phyloP scores from a whole-genome alignment of 768 basidiomycete genomes.

The Auriscalpium vulgare region DNA sequence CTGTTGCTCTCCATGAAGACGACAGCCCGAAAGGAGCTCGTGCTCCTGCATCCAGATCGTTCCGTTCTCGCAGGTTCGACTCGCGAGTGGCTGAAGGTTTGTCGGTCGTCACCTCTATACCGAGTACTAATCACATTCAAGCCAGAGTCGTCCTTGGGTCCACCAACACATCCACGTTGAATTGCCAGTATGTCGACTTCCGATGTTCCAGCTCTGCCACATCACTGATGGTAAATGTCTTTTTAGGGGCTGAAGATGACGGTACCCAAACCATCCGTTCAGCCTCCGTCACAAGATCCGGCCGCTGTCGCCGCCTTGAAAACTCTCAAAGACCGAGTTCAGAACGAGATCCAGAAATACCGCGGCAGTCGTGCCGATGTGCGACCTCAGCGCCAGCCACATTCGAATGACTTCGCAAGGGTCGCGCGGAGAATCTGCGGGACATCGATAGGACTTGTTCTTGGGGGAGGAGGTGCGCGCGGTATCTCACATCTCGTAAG shows the following conservation, averaged over 20 bases:
- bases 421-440: conserved; percentile 89
- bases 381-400: conserved; percentile 69
- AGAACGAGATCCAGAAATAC: conserved; percentile 83
- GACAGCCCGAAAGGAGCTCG: conserved; percentile 94
- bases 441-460: conserved; percentile 85
- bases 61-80: conserved; percentile 87
- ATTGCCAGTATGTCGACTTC: conserved; percentile 48
- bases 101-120: conserved; percentile 1
- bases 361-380: conserved; percentile 54
- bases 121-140: too few relatives aligned
- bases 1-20: conserved; percentile 93
- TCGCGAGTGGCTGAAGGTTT: conserved; percentile 89
- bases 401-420: conserved; percentile 87
- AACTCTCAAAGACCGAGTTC: conserved; percentile 88
- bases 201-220: too few relatives aligned
- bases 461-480: conserved; percentile 96
- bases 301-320: conserved; percentile 85
- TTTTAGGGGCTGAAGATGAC: conserved; percentile 66
- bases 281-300: conserved; percentile 58
- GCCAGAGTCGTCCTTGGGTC: conserved; percentile 88
- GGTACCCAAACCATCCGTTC: conserved; percentile 45
- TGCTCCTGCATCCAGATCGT: conserved; percentile 88
- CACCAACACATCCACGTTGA: conserved; percentile 96
- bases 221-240: background rate
- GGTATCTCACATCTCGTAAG: conserved; percentile 68